Evolutionary conservation across 768 basidiomycete species (phyloP), one percentile per base, ranked within the genome.

Genomic region (Hysterangium stoloniferum): DNA sequence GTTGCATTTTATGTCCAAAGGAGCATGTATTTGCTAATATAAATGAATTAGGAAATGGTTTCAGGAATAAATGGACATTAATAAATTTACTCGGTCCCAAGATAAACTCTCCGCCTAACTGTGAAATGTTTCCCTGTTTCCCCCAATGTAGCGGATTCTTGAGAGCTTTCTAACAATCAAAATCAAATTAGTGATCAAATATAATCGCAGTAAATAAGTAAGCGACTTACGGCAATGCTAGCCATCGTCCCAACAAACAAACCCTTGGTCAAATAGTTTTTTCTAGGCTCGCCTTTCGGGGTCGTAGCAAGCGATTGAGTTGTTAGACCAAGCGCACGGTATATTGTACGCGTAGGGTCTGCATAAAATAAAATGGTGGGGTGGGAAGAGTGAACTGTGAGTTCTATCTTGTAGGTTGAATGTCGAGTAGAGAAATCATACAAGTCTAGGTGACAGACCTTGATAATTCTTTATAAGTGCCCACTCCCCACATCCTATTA

Each of bases 401-500:
- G 17, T 1, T 47, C 28, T 42, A 22, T 13, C 7, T n/a, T 4
- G 43, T 28, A 13, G 53, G 2, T 12, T 6, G 25, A 17, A 8
- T 24, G 11, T 19, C 32, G 4, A 13, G 43, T 22, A 29, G 7
- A 33, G 24, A 11, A 47, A 7, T 13, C 20, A 17, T n/a, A 34
- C n/a, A 45, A 20, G 38, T 24, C 20, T 7, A 24, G 3, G 25
- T 42, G 25, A 49, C 51, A 31, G 48, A 77, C 80, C 72, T 31
- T 67, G 63, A 60, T 84, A 83, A 15, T 59, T 54, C 22, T 66
- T 57, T 43, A 83, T 79, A 2, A 71, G 66, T 19, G 70, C 55
- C 68, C 74, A 78, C 33, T 78, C 73, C 2, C 82, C 81, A 58
- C 82, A 83, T 7, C 82, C 82, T 28, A 85, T 64, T 15, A 82